These are phyloP conservation scores for Aschersonia sp. DNA, from an alignment of 2,329 filamentous ascomycete genomes.

Conservation along the genomic window DNA sequence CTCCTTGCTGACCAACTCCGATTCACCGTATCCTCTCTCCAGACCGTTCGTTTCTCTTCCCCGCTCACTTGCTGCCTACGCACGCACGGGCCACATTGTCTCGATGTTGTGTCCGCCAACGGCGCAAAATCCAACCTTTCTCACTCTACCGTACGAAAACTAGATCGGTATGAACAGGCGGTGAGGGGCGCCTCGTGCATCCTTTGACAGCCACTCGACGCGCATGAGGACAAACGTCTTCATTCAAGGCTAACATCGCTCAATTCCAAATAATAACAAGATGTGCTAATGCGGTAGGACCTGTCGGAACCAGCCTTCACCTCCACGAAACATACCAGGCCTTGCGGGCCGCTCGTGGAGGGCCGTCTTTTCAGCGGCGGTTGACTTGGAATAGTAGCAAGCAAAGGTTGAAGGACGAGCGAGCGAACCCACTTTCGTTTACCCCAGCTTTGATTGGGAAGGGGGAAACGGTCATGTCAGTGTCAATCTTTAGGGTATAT, in stretches of 20 bases:
- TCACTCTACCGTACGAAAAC: too few relatives aligned
- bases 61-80: not conserved
- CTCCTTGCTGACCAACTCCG: not conserved
- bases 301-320: not conserved
- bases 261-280: not conserved
- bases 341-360: too few relatives aligned
- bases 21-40: not conserved
- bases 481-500: too few relatives aligned
- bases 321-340: not conserved
- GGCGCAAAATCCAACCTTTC: too few relatives aligned
- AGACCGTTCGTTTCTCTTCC: not conserved
- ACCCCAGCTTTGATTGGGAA: not conserved
- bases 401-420: too few relatives aligned
- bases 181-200: not conserved
- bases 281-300: not conserved
- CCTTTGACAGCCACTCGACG: too few relatives aligned
- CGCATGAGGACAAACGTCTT: too few relatives aligned
- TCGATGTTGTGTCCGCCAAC: not conserved
- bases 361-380: too few relatives aligned
- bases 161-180: not conserved
- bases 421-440: not conserved
- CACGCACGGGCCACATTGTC: not conserved
- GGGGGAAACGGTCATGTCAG: not conserved
- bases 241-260: too few relatives aligned
- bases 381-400: too few relatives aligned